Evolutionary conservation across 306 rosid species (phyloP).

Genomic region (Sophora flavescens): DNA sequence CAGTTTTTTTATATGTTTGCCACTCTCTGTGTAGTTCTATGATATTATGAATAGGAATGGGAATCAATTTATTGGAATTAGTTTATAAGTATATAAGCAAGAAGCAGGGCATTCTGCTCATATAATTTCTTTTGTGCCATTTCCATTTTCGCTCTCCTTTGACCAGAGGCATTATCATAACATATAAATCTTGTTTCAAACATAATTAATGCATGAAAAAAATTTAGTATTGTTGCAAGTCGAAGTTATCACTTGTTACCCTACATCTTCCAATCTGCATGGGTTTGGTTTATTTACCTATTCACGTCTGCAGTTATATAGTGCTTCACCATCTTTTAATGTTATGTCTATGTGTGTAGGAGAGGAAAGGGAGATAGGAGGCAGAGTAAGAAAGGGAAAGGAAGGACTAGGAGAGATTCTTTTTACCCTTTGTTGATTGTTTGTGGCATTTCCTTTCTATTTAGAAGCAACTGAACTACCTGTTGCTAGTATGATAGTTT

Average conservation of each 20-base stretch:
- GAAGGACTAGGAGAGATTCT: neutral
- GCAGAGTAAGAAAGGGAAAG: neutral
- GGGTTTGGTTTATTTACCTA: neutral
- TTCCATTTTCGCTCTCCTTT: neutral
- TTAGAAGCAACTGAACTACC: neutral
- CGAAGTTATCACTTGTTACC: neutral
- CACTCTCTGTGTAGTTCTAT: neutral
- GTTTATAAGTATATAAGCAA: neutral
- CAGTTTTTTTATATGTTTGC: neutral
- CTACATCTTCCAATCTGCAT: neutral
- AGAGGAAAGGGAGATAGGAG: neutral
- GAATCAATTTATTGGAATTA: neutral
- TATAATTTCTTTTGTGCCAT: neutral
- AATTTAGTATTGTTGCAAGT: neutral
- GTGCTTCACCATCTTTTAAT: neutral
- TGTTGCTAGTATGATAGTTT: constrained; percentile 1
- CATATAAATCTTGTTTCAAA: neutral
- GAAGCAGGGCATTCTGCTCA: neutral
- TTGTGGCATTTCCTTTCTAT: neutral
- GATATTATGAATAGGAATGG: neutral
- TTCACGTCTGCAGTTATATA: neutral
- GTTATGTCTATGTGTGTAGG: neutral
- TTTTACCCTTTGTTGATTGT: neutral
- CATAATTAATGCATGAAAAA: neutral
- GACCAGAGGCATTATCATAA: neutral